phyloP scores from a whole-genome alignment of 208 protist genomes.

The Strigomonas culicis region DNA sequence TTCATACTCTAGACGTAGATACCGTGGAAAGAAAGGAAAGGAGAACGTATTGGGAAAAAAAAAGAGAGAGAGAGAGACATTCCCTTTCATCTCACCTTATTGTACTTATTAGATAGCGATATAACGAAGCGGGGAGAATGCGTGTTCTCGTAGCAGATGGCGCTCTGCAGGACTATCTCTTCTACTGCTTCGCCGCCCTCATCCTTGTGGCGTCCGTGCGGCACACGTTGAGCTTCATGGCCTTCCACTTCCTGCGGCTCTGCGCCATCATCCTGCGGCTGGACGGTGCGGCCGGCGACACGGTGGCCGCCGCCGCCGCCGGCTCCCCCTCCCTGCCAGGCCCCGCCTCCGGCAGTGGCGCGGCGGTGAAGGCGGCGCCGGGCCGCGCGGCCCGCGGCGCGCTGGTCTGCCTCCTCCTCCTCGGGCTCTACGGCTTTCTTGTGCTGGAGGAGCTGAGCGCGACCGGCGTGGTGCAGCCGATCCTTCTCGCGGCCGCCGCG shows the following conservation, averaged over 20 bases:
- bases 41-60: background rate
- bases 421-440: background rate
- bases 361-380: too few species aligned
- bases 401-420: too few species aligned
- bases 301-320: too few species aligned
- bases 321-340: too few species aligned
- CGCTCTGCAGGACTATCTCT: background rate
- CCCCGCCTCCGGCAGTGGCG: too few species aligned
- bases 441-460: background rate
- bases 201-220: background rate
- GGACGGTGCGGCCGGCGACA: background rate
- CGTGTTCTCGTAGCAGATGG: background rate
- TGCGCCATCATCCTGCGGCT: background rate
- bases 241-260: too few species aligned
- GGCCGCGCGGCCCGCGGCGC: too few species aligned
- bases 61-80: background rate
- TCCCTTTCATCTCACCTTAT: background rate
- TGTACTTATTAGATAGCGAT: background rate
- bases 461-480: slow-evolving; percentile 18
- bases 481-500: slow-evolving; percentile 13
- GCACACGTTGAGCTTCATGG: too few species aligned
- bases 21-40: background rate
- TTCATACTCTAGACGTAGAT: background rate
- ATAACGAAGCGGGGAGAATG: background rate
- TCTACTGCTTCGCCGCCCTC: background rate